These are phyloP conservation scores for Colletotrichum navitas DNA, from an alignment of 2,329 filamentous ascomycete species.

Conservation along the genomic window DNA sequence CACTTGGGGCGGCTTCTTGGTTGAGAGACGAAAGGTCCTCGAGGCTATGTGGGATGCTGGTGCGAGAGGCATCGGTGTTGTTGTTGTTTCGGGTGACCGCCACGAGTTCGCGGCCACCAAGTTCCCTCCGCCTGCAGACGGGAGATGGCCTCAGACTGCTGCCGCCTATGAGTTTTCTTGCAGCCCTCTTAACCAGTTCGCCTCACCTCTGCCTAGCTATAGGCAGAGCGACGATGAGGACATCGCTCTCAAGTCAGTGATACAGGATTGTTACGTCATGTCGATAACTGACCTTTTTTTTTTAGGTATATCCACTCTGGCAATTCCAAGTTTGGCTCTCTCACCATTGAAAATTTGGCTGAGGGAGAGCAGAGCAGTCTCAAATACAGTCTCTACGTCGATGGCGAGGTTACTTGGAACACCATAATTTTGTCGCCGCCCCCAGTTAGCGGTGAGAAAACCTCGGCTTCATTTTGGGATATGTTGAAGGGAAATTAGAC, in stretches of 20 bases:
- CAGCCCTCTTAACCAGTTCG: slow-evolving; percentile 94
- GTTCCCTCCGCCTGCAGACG: slow-evolving; percentile 72
- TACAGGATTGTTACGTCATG: background rate
- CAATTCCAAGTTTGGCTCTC: slow-evolving; percentile 87
- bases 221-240: slow-evolving; percentile 84
- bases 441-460: slow-evolving; percentile 47
- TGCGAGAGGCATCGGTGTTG: slow-evolving; percentile 79
- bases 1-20: slow-evolving; percentile 93
- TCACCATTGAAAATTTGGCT: slow-evolving; percentile 79
- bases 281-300: slow-evolving; percentile 43
- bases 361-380: slow-evolving; percentile 78
- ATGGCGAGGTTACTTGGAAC: slow-evolving; percentile 84
- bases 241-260: slow-evolving; percentile 82
- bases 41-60: slow-evolving; percentile 94
- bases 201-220: slow-evolving; percentile 87
- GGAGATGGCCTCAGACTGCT: slow-evolving; percentile 72
- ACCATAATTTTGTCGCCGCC: slow-evolving; percentile 65
- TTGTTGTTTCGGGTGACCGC: slow-evolving; percentile 91
- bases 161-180: slow-evolving; percentile 92
- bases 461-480: slow-evolving; percentile 61
- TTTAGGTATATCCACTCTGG: slow-evolving; percentile 82
- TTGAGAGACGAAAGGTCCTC: slow-evolving; percentile 82
- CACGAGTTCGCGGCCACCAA: slow-evolving; percentile 96
- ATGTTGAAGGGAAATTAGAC: slow-evolving; percentile 50
- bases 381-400: slow-evolving; percentile 84